Conservation (phyloP, 1,139 yeast genomes). For the Debaryomyces nepalensis region DNA sequence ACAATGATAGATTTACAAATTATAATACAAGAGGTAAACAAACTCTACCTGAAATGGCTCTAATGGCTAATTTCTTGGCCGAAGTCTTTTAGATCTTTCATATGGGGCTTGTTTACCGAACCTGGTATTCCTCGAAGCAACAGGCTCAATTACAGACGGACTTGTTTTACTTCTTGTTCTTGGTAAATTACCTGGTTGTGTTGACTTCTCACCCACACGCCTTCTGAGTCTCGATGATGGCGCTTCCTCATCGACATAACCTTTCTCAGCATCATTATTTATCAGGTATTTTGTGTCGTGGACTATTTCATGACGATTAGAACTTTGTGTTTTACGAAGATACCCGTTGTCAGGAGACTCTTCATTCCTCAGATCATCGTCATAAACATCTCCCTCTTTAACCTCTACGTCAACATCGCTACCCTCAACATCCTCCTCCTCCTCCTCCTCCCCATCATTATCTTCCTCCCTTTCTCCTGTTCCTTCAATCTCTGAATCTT, state of each 20-base stretch:
- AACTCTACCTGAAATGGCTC: not conserved
- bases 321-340: no score
- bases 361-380: not conserved
- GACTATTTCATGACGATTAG: no score
- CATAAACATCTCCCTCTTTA: constrained; percentile 7
- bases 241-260: not conserved
- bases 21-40: constrained; percentile 6
- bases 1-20: constrained; percentile 11
- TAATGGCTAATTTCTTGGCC: not conserved
- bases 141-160: not conserved
- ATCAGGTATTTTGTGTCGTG: no score
- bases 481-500: constrained; percentile 14
- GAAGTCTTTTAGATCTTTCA: constrained; percentile 7
- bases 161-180: not conserved
- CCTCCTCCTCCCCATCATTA: constrained; percentile 21
- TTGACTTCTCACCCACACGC: not conserved
- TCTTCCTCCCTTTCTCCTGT: no score
- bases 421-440: constrained; percentile 3
- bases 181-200: not conserved
- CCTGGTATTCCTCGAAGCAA: constrained; percentile 5
- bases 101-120: constrained; percentile 7
- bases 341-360: not conserved
- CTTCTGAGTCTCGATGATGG: constrained; percentile 1
- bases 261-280: no score
- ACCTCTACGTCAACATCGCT: constrained; percentile 15